Percentiles rank a stretch among this genome's conserved stretches.
phyloP scores from a whole-genome alignment of 441 rosid genomes.

The Arabidopsis hybrid region DNA sequence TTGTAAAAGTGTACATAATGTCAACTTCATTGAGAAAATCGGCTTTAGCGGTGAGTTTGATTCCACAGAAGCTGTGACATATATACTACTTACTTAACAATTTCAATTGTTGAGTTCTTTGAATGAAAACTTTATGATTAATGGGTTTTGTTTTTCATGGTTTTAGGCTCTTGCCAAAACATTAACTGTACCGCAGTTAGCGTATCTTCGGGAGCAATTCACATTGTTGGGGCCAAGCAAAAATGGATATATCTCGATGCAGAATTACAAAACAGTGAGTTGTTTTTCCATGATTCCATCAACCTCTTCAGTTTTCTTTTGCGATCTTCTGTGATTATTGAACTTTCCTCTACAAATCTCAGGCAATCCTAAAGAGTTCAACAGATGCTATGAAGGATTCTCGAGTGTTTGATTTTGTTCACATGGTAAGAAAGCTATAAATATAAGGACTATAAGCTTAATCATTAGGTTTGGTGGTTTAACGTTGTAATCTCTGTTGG shows the following conservation, averaged over 20 bases:
- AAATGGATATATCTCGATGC: conserved; percentile 76
- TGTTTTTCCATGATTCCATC: conserved; percentile 14
- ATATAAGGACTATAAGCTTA: neutral
- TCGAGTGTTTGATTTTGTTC: conserved; percentile 68
- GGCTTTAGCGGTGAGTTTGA: conserved; percentile 64
- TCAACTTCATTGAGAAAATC: conserved; percentile 79
- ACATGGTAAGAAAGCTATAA: conserved; percentile 50
- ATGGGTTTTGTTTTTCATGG: neutral
- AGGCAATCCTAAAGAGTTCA: conserved; percentile 63
- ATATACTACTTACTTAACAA: neutral
- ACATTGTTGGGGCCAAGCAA: conserved; percentile 73
- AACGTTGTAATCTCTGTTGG: conserved; percentile 12
- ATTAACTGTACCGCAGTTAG: conserved; percentile 65
- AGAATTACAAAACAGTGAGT: conserved; percentile 74
- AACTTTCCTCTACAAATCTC: conserved; percentile 36
- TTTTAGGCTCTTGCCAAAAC: conserved; percentile 84
- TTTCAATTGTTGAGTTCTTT: neutral
- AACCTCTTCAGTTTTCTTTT: neutral
- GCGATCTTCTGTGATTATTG: neutral
- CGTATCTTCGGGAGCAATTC: conserved; percentile 81
- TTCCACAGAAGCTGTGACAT: conserved; percentile 16
- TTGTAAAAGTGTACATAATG: conserved; percentile 65
- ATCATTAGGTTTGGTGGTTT: conserved; percentile 16
- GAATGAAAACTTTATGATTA: neutral
- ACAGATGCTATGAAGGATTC: conserved; percentile 90